Evolutionary conservation across 177 flowering plant species (phyloP).

Genomic region (Telopea speciosissima): DNA sequence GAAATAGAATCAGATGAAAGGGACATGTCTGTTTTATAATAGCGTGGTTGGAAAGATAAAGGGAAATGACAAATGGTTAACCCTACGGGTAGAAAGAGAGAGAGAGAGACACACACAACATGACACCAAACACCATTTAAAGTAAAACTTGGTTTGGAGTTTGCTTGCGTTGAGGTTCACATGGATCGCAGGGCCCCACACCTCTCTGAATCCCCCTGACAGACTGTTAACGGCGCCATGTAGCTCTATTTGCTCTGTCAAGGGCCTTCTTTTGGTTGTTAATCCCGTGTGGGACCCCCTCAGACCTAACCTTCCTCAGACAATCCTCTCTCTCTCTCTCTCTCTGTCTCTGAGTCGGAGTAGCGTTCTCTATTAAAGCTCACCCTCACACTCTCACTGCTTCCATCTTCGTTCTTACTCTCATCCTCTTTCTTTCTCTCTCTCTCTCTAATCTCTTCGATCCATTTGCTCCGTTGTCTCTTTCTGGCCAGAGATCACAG

Average conservation of each 20-base stretch:
- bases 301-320: not conserved
- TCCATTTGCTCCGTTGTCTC: not conserved
- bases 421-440: not conserved
- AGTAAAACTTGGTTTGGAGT: not conserved
- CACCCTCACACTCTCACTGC: not conserved
- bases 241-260: not conserved
- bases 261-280: not conserved
- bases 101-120: too few species aligned
- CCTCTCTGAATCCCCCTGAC: slow-evolving; percentile 4
- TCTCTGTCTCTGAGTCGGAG: not conserved
- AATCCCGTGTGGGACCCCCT: slow-evolving; percentile 2
- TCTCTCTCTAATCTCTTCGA: too few species aligned
- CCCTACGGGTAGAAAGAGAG: too few species aligned
- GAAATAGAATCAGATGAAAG: too few species aligned
- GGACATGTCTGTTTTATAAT: too few species aligned
- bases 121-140: too few species aligned
- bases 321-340: too few species aligned
- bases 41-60: too few species aligned
- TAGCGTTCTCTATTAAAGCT: slow-evolving; percentile 14
- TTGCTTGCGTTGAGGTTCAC: not conserved
- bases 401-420: not conserved
- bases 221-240: slow-evolving; percentile 15
- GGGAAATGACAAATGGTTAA: too few species aligned
- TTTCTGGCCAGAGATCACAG: not conserved
- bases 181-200: not conserved